phyloP scores from a whole-genome alignment of 768 basidiomycete genomes.

The Amanita pallidorosea region DNA sequence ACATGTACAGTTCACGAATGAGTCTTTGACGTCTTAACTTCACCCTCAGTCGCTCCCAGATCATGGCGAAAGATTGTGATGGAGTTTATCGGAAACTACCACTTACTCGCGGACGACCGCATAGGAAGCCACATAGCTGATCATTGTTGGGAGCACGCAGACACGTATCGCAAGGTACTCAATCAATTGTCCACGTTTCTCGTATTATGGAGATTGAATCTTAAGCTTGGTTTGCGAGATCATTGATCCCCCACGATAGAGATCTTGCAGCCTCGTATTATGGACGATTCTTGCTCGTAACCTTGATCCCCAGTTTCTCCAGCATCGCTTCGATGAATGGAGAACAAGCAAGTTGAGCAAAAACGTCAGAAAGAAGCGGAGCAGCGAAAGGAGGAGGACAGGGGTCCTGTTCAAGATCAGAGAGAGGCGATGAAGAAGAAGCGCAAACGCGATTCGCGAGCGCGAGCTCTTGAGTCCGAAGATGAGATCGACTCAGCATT shows the following conservation, averaged over 20 bases:
- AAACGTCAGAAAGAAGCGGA: constrained; percentile 12
- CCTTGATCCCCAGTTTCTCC: constrained; percentile 67
- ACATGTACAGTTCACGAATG: constrained; percentile 60
- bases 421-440: constrained; percentile 16
- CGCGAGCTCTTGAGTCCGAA: too few species aligned
- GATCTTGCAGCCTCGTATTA: constrained; percentile 68
- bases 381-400: constrained; percentile 1
- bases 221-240: constrained; percentile 47
- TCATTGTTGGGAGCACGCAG: constrained; percentile 85
- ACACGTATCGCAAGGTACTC: constrained; percentile 82
- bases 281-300: constrained; percentile 76
- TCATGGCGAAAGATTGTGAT: constrained; percentile 62
- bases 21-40: constrained; percentile 76
- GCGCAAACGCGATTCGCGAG: constrained; percentile 32
- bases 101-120: constrained; percentile 75
- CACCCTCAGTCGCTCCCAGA: constrained; percentile 51
- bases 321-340: constrained; percentile 83
- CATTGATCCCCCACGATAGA: constrained; percentile 62
- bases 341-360: constrained; percentile 48
- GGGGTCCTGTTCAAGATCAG: constrained; percentile 7
- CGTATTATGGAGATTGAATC: too few species aligned
- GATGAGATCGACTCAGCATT: too few species aligned
- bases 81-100: constrained; percentile 70
- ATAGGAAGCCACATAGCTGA: constrained; percentile 87
- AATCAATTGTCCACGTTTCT: too few species aligned